These are phyloP conservation scores for Sisymbrium irio DNA, from an alignment of 345 rosid genomes.

Conservation along the genomic window DNA sequence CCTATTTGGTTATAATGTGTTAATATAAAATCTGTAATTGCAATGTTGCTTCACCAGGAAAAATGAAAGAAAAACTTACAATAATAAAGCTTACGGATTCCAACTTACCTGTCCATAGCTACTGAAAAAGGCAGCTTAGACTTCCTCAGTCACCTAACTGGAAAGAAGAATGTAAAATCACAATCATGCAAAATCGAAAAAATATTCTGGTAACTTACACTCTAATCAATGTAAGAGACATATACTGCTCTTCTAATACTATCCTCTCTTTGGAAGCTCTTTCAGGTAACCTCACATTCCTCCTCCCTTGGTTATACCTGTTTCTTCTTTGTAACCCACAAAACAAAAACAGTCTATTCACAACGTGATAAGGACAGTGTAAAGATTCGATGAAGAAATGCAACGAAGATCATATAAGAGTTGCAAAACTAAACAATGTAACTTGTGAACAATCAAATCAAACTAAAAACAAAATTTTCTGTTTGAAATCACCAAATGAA, in stretches of 20 bases:
- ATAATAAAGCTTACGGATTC: neutral
- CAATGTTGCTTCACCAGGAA: neutral
- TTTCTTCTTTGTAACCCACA: slow-evolving; percentile 48
- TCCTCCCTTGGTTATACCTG: slow-evolving; percentile 56
- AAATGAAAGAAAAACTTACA: neutral
- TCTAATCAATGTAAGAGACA: slow-evolving; percentile 39
- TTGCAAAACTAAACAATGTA: neutral
- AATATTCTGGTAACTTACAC: slow-evolving; percentile 21
- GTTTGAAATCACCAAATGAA: neutral
- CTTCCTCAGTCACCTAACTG: slow-evolving; percentile 84
- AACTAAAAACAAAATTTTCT: neutral
- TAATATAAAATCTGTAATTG: too few relatives aligned
- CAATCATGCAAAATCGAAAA: too few relatives aligned
- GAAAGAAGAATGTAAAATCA: too few relatives aligned
- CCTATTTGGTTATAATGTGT: too few relatives aligned
- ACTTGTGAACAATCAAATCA: neutral
- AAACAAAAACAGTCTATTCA: neutral
- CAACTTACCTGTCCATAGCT: slow-evolving; percentile 70
- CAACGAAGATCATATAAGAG: neutral
- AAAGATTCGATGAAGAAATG: too few relatives aligned
- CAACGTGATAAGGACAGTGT: neutral
- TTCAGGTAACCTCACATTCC: slow-evolving; percentile 51
- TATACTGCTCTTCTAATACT: slow-evolving; percentile 37
- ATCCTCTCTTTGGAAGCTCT: slow-evolving; percentile 46
- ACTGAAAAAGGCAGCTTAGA: slow-evolving; percentile 70